Evolutionary conservation across 2,329 filamentous ascomycete species (phyloP), one percentile per base, ranked within the genome.

Genomic region (Didymella arachidicola): DNA sequence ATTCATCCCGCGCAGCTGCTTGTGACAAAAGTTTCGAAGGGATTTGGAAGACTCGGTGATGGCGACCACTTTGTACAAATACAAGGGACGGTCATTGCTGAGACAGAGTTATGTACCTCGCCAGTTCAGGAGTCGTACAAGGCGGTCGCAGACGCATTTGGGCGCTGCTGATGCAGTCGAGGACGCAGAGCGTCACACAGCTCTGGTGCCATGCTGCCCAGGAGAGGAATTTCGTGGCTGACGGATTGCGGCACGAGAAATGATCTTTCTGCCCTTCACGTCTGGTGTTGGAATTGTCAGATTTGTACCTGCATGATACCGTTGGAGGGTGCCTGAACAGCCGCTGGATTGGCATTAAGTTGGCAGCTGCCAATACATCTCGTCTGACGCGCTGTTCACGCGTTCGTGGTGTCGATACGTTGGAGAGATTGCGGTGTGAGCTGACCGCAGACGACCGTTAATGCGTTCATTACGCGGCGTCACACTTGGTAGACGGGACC

Each of bases 151-250:
- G 44, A 53, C 39, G 49, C 38, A 26, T 53, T 49, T 38, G 56
- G 56, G 49, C 49, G 44, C 22, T 53, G 56, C 45, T 58, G 56
- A 53, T 58, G 55, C 55, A 58, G 44, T 39, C 0, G 38, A 47
- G 19, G 44, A 27, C 11, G 44, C 56, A 49, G 39, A 49, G 26
- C 39, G 56, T 58, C 39, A 19, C 49, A 58, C 56, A 49, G 25
- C 26, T 47, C 36, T 48, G 30, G 55, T 47, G 30, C 43, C 42
- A 29, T 30, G 32, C 30, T 18, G 16, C n/a, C 19, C 32, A 42
- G 34, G n/a, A 18, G 19, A 26, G 16, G 25, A 52, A 34, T 30
- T 36, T 52, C 36, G 43, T 52, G 36, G 36, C 26, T 7, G 43
- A 29, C 38, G 48, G 49, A 30, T 53, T 6, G 43, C 48, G 36